Conservation (phyloP, 2,329 filamentous ascomycete species). For the Phialocephala sp. region DNA sequence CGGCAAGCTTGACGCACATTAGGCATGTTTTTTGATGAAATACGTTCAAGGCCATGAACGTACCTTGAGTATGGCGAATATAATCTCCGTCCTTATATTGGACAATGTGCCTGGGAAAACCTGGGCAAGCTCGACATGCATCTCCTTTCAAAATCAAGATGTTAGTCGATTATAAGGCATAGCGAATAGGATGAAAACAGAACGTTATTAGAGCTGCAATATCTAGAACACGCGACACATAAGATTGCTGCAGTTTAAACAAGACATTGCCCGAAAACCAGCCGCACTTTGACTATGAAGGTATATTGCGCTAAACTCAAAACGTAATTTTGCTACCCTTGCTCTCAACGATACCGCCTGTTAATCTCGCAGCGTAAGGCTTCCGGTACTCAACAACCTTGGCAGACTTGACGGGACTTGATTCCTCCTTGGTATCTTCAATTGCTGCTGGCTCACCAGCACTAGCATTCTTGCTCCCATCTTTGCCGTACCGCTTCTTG, state of each 20-base stretch:
- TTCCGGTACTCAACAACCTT: constrained; percentile 54
- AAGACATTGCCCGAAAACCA: background rate
- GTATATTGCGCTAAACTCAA: constrained; percentile 50
- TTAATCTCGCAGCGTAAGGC: constrained; percentile 65
- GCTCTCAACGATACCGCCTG: constrained; percentile 77
- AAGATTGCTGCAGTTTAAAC: background rate
- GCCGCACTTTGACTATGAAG: background rate
- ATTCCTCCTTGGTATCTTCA: constrained; percentile 34
- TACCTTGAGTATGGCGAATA: no score
- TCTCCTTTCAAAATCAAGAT: no score
- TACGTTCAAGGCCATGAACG: no score
- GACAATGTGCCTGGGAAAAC: no score
- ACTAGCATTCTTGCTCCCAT: constrained; percentile 52
- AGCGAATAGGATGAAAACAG: background rate
- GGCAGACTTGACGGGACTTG: constrained; percentile 29
- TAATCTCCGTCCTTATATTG: no score
- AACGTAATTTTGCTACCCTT: constrained; percentile 85
- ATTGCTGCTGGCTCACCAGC: constrained; percentile 22
- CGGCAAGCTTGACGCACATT: no score
- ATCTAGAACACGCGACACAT: background rate
- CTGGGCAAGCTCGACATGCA: no score
- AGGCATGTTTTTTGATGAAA: no score
- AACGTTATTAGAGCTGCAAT: background rate
- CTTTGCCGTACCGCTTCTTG: constrained; percentile 91
- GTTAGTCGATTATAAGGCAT: no score